Base-by-base conservation (phyloP, 345 rosid genomes). In the Eutrema yunnanense region DNA sequence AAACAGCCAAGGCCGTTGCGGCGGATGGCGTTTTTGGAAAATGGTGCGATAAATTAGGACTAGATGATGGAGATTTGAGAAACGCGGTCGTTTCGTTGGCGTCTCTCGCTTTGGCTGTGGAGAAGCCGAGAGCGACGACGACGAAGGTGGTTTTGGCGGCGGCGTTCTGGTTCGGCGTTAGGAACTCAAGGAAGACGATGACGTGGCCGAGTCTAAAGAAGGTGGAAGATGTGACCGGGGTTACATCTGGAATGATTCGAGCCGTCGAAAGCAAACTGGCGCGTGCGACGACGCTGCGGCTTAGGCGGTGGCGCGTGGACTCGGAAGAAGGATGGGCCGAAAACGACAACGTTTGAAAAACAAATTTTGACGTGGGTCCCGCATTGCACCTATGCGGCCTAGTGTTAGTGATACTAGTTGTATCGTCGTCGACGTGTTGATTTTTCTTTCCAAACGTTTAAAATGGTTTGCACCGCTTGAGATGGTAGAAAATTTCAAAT, bases 141-240 rank as follows among this genome's bases (percentile, higher is more conserved):
- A 59, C 5, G 7, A 44, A 36, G 8, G 55, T 73, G 65, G 12
- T 67, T 6, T 67, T 78, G 2, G 77, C 81, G 16, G 78, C 66
- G 37, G 72, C 81, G 74, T 78, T 78, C 68, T 78, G 81, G 81
- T 67, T 66, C 49, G 78, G 74, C 5, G 44, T 78, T 47, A 67
- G 8, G 69, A 46, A 44, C 40, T 57, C 43, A 8, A 5, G 37
- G 3, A 32, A 55, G n/a, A 19, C 34, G 71, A 55, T 33, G 70
- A 73, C 19, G 78, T 16, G 62, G 19, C 62, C 27, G 61, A 67
- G 63, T 61, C 22, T 73, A 16, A 67, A 68, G 48, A 67, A 69
- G 54, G 62, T 78, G 37, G 73, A 62, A 64, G 78, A 62, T 26
- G n/a, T 62, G 0, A 66, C 81, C 13, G 74, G 81, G 0, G 78